These are phyloP conservation scores for Fusarium burgessii DNA, from an alignment of 2,329 filamentous ascomycete species.

Conservation along the genomic window DNA sequence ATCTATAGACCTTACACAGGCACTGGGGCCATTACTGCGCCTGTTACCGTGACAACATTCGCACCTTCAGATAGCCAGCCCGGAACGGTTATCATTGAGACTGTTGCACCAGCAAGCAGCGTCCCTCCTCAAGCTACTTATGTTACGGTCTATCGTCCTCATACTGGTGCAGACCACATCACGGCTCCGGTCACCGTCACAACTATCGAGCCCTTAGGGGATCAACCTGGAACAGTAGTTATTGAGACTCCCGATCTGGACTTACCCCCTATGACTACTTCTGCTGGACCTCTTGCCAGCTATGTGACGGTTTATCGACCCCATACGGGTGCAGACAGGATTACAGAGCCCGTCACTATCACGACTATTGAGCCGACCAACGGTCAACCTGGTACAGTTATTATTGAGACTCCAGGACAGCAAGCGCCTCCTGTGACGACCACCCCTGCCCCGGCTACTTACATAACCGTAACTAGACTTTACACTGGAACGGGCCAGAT, in stretches of 20 bases:
- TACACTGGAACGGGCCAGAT: constrained; percentile 12
- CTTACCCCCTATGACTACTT: constrained; percentile 21
- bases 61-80: constrained; percentile 11
- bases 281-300: constrained; percentile 14
- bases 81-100: constrained; percentile 32
- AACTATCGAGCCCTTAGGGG: constrained; percentile 20
- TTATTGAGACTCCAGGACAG: constrained; percentile 31
- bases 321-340: constrained; percentile 12
- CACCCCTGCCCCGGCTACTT: constrained; percentile 7
- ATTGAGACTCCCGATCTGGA: constrained; percentile 29
- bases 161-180: constrained; percentile 19
- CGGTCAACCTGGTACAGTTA: constrained; percentile 30
- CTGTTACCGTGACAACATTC: constrained; percentile 23
- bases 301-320: constrained; percentile 32
- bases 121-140: constrained; percentile 11
- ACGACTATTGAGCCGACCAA: constrained; percentile 25
- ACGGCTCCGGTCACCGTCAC: constrained; percentile 21
- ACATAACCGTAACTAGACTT: constrained; percentile 24
- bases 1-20: constrained; percentile 29
- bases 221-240: constrained; percentile 29
- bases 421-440: constrained; percentile 26
- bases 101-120: not conserved
- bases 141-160: constrained; percentile 30
- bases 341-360: constrained; percentile 23
- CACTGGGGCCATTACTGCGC: constrained; percentile 15